phyloP scores from a whole-genome alignment of 2,329 filamentous ascomycete species.

The Colletotrichum navitas region DNA sequence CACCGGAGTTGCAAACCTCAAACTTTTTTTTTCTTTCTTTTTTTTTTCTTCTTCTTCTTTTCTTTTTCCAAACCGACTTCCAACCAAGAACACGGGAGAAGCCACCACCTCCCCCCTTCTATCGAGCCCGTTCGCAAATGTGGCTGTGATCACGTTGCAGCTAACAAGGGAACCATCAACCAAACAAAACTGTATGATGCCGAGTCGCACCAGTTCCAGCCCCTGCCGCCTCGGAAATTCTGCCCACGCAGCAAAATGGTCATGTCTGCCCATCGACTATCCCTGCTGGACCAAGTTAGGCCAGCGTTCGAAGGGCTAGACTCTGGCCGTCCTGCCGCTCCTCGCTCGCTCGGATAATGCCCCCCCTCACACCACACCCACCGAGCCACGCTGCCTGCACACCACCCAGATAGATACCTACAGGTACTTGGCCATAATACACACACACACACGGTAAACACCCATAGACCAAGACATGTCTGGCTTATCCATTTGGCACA shows the following conservation, averaged over 20 bases:
- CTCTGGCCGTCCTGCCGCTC: conserved; percentile 22
- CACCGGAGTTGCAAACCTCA: background rate
- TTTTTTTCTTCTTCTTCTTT: too few species aligned
- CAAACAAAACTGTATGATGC: conserved; percentile 28
- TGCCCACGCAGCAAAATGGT: conserved; percentile 40
- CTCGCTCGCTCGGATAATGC: conserved; percentile 17
- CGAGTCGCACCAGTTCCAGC: conserved; percentile 36
- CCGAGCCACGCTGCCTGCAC: conserved; percentile 4
- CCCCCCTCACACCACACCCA: conserved; percentile 34
- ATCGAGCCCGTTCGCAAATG: conserved; percentile 24
- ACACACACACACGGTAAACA: background rate
- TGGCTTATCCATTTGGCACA: conserved; percentile 24
- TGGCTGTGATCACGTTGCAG: conserved; percentile 24
- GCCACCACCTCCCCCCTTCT: background rate
- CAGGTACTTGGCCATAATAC: conserved; percentile 18
- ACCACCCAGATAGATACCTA: conserved; percentile 3
- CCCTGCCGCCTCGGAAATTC: conserved; percentile 34
- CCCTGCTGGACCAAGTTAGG: conserved; percentile 36
- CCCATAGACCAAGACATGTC: conserved; percentile 34
- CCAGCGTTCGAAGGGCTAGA: conserved; percentile 36
- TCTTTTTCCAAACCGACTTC: background rate
- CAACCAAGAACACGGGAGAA: conserved; percentile 19
- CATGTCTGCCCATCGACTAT: conserved; percentile 33
- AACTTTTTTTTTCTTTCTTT: too few species aligned
- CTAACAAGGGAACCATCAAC: conserved; percentile 10